Base-by-base conservation (phyloP, 495 filamentous ascomycete genomes). In the Tuber indicum region DNA sequence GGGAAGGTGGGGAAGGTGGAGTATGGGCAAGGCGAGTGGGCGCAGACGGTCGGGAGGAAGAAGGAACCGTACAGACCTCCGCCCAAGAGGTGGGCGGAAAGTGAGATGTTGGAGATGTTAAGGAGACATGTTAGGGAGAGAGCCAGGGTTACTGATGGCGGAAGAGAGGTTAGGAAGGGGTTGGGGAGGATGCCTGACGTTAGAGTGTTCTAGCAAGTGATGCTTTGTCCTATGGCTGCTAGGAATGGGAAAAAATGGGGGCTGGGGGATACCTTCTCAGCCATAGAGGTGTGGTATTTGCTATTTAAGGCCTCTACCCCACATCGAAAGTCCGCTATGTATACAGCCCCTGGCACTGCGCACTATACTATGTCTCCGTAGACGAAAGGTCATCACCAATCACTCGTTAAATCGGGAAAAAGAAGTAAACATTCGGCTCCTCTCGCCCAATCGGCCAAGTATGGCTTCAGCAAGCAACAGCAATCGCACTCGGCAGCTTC, bases 11-110 rank as follows among this genome's bases (percentile, higher is more conserved):
- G 73, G 44, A 83, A 84, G 74, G 84, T 80, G 39, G 77, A 79
- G 6, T 62, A 71, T 1, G 74, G 72, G 6, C 74, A 73, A 9
- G 96, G 94, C 72, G 96, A 98, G 87, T 99, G 96, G 96, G 93
- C 92, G 78, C 96, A 98, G 88, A 99, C 96, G 0, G 88, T 97
- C 19, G 96, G 96, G 17, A 92, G 93, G 3, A 97, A 96, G 84
- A 94, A 92, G 88, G 94, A 96, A 23, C 93, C 94, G 39, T 98
- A 98, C 84, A 86, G 96, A 26, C 94, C 95, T 21, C 94, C 97
- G 74, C 96, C 96, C 43, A 81, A 84, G 72, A 88, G 96, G 77
- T 99, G 96, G 96, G 89, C 87, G 79, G 90, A 90, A 26, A 94
- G 92, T 74, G 90, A 94, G 86, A 90, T 97, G 62, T 83, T 99